phyloP scores from a whole-genome alignment of 208 protist species.

The Naegleria lovaniensis region DNA sequence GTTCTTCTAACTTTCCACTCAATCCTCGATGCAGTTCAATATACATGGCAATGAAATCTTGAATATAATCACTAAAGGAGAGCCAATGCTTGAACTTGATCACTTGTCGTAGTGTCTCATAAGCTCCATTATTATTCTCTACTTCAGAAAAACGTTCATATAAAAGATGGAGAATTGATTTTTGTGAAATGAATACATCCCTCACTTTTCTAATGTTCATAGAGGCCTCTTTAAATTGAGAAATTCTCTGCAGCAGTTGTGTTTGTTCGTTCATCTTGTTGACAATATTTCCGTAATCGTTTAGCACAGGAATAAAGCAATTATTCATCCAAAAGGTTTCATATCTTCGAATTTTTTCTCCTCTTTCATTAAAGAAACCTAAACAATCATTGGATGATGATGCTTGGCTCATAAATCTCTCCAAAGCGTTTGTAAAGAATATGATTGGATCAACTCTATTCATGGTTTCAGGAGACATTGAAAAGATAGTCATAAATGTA shows the following conservation, averaged over 20 bases:
- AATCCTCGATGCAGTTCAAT: background rate
- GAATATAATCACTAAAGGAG: background rate
- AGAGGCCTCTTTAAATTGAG: background rate
- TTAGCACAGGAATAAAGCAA: background rate
- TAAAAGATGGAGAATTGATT: background rate
- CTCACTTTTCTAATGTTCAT: background rate
- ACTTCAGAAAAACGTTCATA: background rate
- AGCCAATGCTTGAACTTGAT: background rate
- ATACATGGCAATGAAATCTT: background rate
- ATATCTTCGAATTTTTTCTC: background rate
- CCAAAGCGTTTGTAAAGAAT: background rate
- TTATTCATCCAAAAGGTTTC: background rate
- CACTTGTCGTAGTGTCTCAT: background rate
- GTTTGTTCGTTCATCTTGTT: background rate
- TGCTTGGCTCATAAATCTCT: background rate
- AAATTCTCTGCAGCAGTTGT: background rate
- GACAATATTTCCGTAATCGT: background rate
- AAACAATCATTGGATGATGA: background rate
- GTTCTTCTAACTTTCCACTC: background rate
- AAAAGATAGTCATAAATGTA: background rate
- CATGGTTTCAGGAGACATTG: background rate
- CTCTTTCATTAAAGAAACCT: background rate
- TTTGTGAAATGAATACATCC: background rate
- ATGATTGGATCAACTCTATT: background rate
- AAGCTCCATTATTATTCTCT: background rate